Evolutionary conservation across 352 stramenopile species (phyloP).

Genomic region (Globisporangium nunn): DNA sequence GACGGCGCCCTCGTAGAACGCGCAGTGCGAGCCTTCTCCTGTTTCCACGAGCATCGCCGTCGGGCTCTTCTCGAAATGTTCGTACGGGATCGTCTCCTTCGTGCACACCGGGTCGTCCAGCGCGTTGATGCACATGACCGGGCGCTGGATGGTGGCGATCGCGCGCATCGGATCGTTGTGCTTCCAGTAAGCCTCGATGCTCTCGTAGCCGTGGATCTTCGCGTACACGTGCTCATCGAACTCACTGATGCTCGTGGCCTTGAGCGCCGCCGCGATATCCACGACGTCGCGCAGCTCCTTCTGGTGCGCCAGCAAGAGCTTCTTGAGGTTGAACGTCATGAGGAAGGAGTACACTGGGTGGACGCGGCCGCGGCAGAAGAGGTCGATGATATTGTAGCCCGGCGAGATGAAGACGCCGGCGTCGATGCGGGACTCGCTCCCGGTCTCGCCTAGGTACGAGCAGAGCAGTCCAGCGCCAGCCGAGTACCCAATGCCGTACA

Average conservation of each 20-base stretch:
- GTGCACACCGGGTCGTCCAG: conserved; percentile 75
- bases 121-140: conserved; percentile 68
- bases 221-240: conserved; percentile 80
- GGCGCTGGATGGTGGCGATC: conserved; percentile 41
- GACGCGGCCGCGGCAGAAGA: conserved; percentile 66
- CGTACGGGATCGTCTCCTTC: conserved; percentile 62
- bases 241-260: conserved; percentile 46
- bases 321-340: conserved; percentile 71
- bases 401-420: conserved; percentile 68
- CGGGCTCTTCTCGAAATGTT: conserved; percentile 41
- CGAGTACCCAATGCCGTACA: conserved; percentile 72
- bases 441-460: conserved; percentile 68
- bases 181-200: conserved; percentile 60
- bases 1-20: conserved; percentile 61
- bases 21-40: conserved; percentile 59
- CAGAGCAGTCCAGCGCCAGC: conserved; percentile 59
- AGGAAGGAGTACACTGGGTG: conserved; percentile 69
- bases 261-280: conserved; percentile 36
- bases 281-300: conserved; percentile 34
- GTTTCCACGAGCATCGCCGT: conserved; percentile 51
- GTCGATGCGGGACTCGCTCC: conserved; percentile 35
- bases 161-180: conserved; percentile 75
- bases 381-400: conserved; percentile 64
- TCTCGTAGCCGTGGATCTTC: conserved; percentile 65
- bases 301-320: conserved; percentile 49